These are phyloP conservation scores for Termitomyces sp. DNA, from an alignment of 768 basidiomycete genomes.

Conservation along the genomic window DNA sequence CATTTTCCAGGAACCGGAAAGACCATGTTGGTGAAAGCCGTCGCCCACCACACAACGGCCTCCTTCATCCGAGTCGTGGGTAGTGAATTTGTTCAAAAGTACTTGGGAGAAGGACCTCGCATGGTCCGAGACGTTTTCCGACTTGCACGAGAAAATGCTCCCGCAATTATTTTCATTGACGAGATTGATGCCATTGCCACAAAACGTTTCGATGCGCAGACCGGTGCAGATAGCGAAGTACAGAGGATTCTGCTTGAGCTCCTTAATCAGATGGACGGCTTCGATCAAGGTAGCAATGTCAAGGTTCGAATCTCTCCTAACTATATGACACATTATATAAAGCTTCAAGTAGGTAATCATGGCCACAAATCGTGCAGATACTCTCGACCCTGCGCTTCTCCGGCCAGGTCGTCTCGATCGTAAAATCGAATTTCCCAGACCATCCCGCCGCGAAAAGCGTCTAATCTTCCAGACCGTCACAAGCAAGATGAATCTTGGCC, in stretches of 20 bases:
- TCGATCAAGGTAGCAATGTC: constrained; percentile 97
- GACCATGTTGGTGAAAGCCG: constrained; percentile 99
- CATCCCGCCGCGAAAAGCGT: constrained; percentile 91
- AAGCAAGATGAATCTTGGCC: constrained; percentile 94
- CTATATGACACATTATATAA: neutral
- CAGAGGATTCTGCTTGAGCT: constrained; percentile 97
- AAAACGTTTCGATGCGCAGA: constrained; percentile 99
- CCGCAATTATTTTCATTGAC: constrained; percentile 99
- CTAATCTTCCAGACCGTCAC: constrained; percentile 98
- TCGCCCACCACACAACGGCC: constrained; percentile 95
- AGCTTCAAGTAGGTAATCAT: constrained; percentile 80
- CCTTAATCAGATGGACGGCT: constrained; percentile 99
- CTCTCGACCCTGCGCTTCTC: constrained; percentile 93
- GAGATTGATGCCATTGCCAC: constrained; percentile 99
- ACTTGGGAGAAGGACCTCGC: constrained; percentile 97
- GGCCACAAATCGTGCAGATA: constrained; percentile 99
- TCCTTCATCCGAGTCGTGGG: constrained; percentile 98
- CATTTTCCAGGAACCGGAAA: constrained; percentile 80
- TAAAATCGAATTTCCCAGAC: constrained; percentile 98
- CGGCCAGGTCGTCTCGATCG: constrained; percentile 96
- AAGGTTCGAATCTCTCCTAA: constrained; percentile 58
- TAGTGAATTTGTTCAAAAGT: constrained; percentile 99
- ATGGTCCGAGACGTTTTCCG: constrained; percentile 99
- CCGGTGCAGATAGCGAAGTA: constrained; percentile 97
- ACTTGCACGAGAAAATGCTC: constrained; percentile 93